Evolutionary conservation across 139 green algal species (phyloP).

Genomic region (Coelastrella sp.): DNA sequence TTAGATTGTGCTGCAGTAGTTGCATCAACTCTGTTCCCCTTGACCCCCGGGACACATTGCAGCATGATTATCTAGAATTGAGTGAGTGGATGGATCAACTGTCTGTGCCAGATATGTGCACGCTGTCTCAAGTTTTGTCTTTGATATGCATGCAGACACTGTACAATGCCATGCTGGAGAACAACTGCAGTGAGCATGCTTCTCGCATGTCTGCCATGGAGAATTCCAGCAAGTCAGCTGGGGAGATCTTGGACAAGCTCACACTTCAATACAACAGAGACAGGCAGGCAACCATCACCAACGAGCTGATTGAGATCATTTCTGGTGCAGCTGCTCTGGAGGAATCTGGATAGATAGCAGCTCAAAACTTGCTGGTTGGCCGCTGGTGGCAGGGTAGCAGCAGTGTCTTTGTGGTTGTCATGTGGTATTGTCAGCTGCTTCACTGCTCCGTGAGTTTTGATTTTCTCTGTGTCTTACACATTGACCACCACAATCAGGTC

Average conservation of each 20-base stretch:
- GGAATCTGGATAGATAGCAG: slow-evolving; percentile 44
- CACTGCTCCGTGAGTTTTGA: too few species aligned
- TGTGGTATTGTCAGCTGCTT: too few species aligned
- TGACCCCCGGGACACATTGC: too few species aligned
- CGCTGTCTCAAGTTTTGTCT: too few species aligned
- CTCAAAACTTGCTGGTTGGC: not conserved
- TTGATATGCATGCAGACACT: slow-evolving; percentile 82
- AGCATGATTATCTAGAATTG: too few species aligned
- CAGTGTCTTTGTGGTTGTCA: not conserved
- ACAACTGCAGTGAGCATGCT: slow-evolving; percentile 95
- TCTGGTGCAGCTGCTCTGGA: slow-evolving; percentile 83
- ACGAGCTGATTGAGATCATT: slow-evolving; percentile 99
- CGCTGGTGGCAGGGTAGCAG: not conserved
- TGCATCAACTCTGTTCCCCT: too few species aligned
- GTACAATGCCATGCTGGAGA: slow-evolving; percentile 97
- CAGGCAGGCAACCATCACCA: slow-evolving; percentile 87
- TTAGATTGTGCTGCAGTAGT: too few species aligned
- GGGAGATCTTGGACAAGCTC: slow-evolving; percentile 95
- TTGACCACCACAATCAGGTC: too few species aligned
- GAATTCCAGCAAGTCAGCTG: slow-evolving; percentile 96
- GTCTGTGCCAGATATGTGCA: not conserved
- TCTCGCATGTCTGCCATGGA: slow-evolving; percentile 99
- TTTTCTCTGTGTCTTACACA: too few species aligned
- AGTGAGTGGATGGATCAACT: too few species aligned
- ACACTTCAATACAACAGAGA: slow-evolving; percentile 84